A percentile compares a stretch with the other conserved stretches of the same genome.
These are phyloP conservation scores for Beta vulgaris DNA, from an alignment of 148 eudicot species.

Conservation along the genomic window DNA sequence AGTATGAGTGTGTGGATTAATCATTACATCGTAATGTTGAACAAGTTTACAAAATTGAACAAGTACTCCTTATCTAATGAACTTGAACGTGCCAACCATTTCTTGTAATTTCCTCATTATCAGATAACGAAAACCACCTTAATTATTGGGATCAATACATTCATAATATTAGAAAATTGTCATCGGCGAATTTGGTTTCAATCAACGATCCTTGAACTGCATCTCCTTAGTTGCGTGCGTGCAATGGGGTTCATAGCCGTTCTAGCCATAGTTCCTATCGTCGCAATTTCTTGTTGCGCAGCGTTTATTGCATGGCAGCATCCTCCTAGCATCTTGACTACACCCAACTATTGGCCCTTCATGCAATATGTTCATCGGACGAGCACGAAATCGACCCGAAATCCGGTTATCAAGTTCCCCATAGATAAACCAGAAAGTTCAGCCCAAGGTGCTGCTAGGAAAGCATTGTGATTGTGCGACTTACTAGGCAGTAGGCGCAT, in stretches of 20 bases:
- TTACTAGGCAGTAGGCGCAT: not conserved
- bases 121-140: not conserved
- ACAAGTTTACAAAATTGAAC: not conserved
- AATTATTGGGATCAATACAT: not conserved
- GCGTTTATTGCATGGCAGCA: not conserved
- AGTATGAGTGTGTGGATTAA: not conserved
- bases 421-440: conserved; percentile 7
- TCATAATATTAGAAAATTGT: not conserved
- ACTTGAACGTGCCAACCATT: conserved; percentile 8
- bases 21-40: not conserved
- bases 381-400: not conserved
- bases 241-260: conserved; percentile 2
- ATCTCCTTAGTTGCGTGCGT: not conserved
- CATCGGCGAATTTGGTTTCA: not conserved
- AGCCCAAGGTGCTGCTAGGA: conserved; percentile 17
- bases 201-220: not conserved
- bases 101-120: too few species aligned
- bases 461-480: not conserved
- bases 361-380: not conserved
- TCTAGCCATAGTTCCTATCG: not conserved
- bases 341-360: conserved; percentile 9
- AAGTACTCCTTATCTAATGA: too few species aligned
- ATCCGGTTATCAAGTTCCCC: not conserved
- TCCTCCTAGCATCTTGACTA: not conserved
- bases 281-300: not conserved